Evolutionary conservation across 257 asterid genomes (phyloP).

Genomic region (Ophiorrhiza pumila): DNA sequence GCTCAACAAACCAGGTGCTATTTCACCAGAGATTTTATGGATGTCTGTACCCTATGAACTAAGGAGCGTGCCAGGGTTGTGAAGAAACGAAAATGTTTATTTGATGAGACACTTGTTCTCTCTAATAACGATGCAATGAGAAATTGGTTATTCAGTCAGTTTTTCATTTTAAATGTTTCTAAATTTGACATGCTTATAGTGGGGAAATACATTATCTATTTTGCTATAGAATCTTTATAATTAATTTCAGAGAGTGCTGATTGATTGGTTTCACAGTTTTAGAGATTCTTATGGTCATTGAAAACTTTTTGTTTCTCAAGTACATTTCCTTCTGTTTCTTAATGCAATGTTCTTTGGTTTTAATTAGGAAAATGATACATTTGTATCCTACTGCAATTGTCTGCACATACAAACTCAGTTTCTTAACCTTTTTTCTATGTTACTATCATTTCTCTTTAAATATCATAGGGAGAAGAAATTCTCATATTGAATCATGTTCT

Average conservation of each 20-base stretch:
- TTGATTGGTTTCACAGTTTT: not conserved
- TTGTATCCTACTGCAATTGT: not conserved
- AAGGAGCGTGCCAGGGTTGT: conserved; percentile 45
- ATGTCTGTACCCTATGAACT: conserved; percentile 65
- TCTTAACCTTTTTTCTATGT: not conserved
- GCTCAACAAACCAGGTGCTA: conserved; percentile 20
- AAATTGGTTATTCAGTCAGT: not conserved
- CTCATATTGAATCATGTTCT: not conserved
- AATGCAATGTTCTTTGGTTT: not conserved
- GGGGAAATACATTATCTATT: not conserved
- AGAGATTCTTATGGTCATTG: not conserved
- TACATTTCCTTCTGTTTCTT: not conserved
- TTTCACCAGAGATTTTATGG: conserved; percentile 34
- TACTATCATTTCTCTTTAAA: not conserved
- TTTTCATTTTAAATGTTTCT: not conserved
- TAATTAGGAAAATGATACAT: not conserved
- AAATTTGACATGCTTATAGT: not conserved
- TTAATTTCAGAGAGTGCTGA: not conserved
- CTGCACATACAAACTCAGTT: not conserved
- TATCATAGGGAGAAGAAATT: not conserved
- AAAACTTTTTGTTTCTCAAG: not conserved
- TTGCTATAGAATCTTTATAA: not conserved
- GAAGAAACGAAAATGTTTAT: conserved; percentile 53
- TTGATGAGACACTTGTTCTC: conserved; percentile 43
- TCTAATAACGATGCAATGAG: conserved; percentile 42